Percentiles rank a stretch among this genome's conserved stretches.
phyloP scores from a whole-genome alignment of 176 grass and related monocot species.

The Raddia distichophylla region DNA sequence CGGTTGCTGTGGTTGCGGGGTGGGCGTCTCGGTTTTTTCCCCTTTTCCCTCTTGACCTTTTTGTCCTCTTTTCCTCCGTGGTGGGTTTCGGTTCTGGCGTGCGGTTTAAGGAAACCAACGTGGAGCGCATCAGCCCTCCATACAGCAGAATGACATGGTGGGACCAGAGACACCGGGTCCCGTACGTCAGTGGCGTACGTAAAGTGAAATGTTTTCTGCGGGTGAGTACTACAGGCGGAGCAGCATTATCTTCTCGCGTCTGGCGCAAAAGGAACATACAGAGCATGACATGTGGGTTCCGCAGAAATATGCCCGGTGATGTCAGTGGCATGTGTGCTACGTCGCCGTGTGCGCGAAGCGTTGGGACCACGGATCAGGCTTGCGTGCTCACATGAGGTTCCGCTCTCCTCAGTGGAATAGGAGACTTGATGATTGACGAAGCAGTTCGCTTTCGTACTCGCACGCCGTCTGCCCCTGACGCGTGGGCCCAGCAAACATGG shows the following conservation, averaged over 20 bases:
- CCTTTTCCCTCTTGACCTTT: slow-evolving; percentile 44
- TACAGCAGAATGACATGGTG: slow-evolving; percentile 10
- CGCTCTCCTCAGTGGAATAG: slow-evolving; percentile 5
- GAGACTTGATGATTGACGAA: slow-evolving; percentile 2
- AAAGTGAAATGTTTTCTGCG: background rate
- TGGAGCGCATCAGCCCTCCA: background rate
- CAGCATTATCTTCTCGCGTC: background rate
- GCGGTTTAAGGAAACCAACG: slow-evolving; percentile 53
- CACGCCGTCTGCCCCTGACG: background rate
- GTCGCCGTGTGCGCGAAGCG: background rate
- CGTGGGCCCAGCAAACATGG: background rate
- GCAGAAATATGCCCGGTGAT: accelerated
- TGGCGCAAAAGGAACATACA: slow-evolving; percentile 4
- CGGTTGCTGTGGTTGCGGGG: background rate
- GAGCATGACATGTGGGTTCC: slow-evolving; percentile 20
- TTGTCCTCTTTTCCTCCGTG: slow-evolving; percentile 29
- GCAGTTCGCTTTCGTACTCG: slow-evolving; percentile 22
- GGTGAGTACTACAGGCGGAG: background rate
- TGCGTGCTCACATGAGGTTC: slow-evolving; percentile 33
- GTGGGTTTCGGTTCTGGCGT: slow-evolving; percentile 49
- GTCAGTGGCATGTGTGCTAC: slow-evolving; percentile 17
- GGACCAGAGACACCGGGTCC: accelerated
- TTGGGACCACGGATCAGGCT: slow-evolving; percentile 9
- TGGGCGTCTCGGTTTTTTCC: slow-evolving; percentile 3
- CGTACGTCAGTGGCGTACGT: accelerated